Conservation (phyloP, 2,329 filamentous ascomycete genomes). For the Colletotrichum australisinense region DNA sequence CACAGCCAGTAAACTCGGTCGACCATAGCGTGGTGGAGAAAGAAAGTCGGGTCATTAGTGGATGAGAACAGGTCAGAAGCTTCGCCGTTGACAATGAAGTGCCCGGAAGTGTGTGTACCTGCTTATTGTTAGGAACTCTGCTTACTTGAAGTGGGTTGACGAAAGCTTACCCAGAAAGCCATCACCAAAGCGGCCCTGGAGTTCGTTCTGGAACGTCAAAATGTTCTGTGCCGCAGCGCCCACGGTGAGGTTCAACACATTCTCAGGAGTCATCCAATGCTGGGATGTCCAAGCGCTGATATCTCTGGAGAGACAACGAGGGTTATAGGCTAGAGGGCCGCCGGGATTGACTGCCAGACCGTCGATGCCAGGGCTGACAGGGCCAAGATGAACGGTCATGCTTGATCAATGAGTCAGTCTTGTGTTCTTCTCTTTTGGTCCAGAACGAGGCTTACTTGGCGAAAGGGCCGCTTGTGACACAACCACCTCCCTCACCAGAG, state of each 20-base stretch:
- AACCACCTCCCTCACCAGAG: conserved; percentile 52
- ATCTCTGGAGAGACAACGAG: conserved; percentile 44
- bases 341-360: conserved; percentile 39
- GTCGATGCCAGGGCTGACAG: conserved; percentile 37
- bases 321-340: conserved; percentile 39
- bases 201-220: conserved; percentile 46
- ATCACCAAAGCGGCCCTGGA: conserved; percentile 43
- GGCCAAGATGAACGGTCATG: conserved; percentile 44
- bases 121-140: background rate
- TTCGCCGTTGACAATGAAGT: conserved; percentile 42
- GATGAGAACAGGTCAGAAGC: conserved; percentile 42
- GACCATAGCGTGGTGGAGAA: conserved; percentile 40
- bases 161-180: conserved; percentile 40
- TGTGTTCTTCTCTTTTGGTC: background rate
- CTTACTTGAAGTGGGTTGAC: background rate
- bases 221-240: conserved; percentile 42
- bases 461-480: conserved; percentile 62
- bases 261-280: conserved; percentile 37
- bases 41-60: conserved; percentile 41
- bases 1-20: conserved; percentile 43
- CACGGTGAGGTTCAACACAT: conserved; percentile 38
- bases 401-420: conserved; percentile 1
- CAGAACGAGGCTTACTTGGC: conserved; percentile 49
- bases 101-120: conserved; percentile 40
- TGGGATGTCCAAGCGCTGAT: conserved; percentile 38